A percentile compares a stretch with the other conserved stretches of the same genome.
Conservation (phyloP, 176 grass and related monocot genomes). For the Oryza meyeriana region DNA sequence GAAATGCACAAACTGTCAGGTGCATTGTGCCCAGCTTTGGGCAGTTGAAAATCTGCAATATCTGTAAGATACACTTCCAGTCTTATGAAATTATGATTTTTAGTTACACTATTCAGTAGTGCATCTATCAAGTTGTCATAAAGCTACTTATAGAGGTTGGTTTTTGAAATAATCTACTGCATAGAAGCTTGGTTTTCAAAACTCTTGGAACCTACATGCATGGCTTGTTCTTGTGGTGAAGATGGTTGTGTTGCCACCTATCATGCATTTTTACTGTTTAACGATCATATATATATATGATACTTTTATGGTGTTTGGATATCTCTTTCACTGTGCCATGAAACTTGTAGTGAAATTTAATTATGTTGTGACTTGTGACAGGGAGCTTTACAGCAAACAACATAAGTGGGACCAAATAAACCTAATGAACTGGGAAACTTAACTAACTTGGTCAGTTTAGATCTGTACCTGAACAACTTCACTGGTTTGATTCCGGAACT, state of each 20-base stretch:
- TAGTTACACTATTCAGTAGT: conserved; percentile 9
- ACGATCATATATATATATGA: not conserved
- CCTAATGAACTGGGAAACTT: conserved; percentile 75
- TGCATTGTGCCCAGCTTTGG: conserved; percentile 65
- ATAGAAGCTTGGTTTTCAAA: not conserved
- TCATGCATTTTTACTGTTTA: conserved; percentile 10
- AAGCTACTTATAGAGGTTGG: not conserved
- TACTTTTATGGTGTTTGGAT: not conserved
- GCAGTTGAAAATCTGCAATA: conserved; percentile 69
- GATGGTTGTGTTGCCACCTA: conserved; percentile 5
- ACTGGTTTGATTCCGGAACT: conserved; percentile 52
- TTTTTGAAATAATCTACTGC: not conserved
- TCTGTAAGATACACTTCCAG: conserved; percentile 43
- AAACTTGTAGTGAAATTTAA: conserved; percentile 9
- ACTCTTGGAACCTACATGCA: not conserved
- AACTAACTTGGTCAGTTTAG: conserved; percentile 78
- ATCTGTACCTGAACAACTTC: conserved; percentile 75
- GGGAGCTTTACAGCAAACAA: conserved; percentile 89
- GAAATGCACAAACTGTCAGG: conserved; percentile 86
- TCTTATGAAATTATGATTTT: conserved; percentile 18
- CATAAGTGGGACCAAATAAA: conserved; percentile 63
- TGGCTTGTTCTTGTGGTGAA: not conserved
- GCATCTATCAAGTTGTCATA: not conserved
- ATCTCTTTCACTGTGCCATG: not conserved
- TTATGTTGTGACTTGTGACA: conserved; percentile 42